phyloP scores from a whole-genome alignment of 2,329 filamentous ascomycete genomes.

The Sporothrix variecibatus region DNA sequence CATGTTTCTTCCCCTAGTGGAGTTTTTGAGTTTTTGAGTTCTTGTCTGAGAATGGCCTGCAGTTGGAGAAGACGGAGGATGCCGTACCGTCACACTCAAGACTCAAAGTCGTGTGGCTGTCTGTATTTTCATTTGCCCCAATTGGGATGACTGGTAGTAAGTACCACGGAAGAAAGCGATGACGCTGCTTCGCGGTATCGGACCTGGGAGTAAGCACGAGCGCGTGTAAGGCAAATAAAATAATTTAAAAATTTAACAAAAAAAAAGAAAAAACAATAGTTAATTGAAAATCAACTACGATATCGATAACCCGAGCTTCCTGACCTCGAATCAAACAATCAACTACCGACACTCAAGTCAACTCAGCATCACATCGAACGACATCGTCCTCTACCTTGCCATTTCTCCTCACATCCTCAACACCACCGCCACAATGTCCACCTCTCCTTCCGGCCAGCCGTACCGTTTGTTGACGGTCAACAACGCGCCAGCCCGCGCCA shows the following conservation, averaged over 20 bases:
- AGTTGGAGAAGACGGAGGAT: neutral
- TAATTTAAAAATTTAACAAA: neutral
- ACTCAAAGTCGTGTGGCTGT: neutral
- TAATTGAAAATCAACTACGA: neutral
- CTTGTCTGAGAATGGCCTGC: neutral
- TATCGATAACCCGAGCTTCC: neutral
- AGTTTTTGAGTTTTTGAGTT: neutral
- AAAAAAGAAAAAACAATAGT: neutral
- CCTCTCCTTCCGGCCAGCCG: slow-evolving; percentile 38
- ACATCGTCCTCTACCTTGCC: neutral
- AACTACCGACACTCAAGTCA: neutral
- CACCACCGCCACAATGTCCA: neutral
- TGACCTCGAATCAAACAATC: neutral
- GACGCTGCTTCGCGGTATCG: neutral
- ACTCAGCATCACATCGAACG: neutral
- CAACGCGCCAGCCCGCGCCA: slow-evolving; percentile 65
- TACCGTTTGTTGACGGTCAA: slow-evolving; percentile 69
- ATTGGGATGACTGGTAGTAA: neutral
- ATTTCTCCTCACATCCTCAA: neutral
- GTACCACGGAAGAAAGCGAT: neutral
- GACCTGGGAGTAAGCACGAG: neutral
- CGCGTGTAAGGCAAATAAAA: neutral
- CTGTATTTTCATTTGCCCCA: neutral
- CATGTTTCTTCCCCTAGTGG: slow-evolving; percentile 12
- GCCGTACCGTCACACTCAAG: neutral